Evolutionary conservation across 139 green algal species (phyloP), one percentile per base, ranked within the genome.

Genomic region (Chlamydomonas schloesseri): DNA sequence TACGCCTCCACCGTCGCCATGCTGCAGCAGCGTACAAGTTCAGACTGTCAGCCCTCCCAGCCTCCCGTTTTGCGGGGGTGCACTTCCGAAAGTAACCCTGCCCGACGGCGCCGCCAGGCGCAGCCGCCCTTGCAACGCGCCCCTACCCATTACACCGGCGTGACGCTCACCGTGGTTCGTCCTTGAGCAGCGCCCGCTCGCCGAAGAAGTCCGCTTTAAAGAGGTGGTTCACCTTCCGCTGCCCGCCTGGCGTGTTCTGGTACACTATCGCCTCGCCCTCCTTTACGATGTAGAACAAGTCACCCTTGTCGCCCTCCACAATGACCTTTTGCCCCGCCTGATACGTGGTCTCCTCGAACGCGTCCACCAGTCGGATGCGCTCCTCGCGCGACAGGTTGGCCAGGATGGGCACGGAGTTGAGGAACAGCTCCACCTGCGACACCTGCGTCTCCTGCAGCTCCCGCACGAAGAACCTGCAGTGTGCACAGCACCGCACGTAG

Each of bases 271-370:
- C 97, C 88, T 98, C 96, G 13, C 97, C 97, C 62, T 98, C 94
- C 89, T 97, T 96, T 82, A 99, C 96, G 77, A 99, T 98, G 91
- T 98, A 99, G 88, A 99, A 99, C 5, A 95, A 82, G 82, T 98
- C 95, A 5, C 96, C 97, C 9, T 89, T 69, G 28, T 98, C 96
- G 21, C 96, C 96, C 91, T 98, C 93, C 36, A 71, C 78, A 28
- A 95, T 94, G 0, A 96, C 88, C 86, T 93, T 91, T 5, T 83
- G 73, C 29, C 89, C 89, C 82, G 87, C 81, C 60, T 86, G 76
- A 65, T 82, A 97, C 10, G 62, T 80, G 24, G 91, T 72, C 91
- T 96, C 88, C 89, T 97, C 93, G 69, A 99, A 92, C 0, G 94
- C 94, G 42, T 96, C 93, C 68, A 98, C 89, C 46, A 99, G 87